A percentile compares a stretch with the other conserved stretches of the same genome.
phyloP scores from a whole-genome alignment of 495 filamentous ascomycete species.

The Podospora pseudopauciseta region DNA sequence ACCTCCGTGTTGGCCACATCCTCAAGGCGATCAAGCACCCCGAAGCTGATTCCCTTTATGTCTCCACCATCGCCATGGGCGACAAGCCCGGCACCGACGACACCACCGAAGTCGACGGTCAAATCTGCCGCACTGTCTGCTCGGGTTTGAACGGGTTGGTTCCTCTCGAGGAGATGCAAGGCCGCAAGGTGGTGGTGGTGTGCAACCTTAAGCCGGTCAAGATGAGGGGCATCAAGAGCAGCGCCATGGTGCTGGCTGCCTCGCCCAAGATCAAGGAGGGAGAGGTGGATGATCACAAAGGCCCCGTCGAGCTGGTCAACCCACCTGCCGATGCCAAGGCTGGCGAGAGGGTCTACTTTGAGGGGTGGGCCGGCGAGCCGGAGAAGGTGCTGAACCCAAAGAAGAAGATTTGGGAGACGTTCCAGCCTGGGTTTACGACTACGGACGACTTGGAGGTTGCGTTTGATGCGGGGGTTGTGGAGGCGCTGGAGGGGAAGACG shows the following conservation, averaged over 20 bases:
- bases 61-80: constrained; percentile 94
- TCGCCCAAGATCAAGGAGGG: constrained; percentile 76
- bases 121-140: constrained; percentile 89
- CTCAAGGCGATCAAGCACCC: constrained; percentile 92
- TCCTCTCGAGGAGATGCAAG: constrained; percentile 93
- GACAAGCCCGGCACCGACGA: constrained; percentile 83
- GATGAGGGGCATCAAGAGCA: constrained; percentile 95
- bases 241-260: constrained; percentile 93
- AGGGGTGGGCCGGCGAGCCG: constrained; percentile 90
- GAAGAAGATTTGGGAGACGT: constrained; percentile 97
- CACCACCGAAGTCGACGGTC: constrained; percentile 79
- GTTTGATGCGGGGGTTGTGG: constrained; percentile 45
- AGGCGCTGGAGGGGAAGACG: constrained; percentile 54
- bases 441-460: constrained; percentile 73
- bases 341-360: constrained; percentile 85
- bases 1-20: constrained; percentile 94
- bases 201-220: constrained; percentile 98
- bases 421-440: constrained; percentile 92
- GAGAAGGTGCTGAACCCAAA: constrained; percentile 93
- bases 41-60: constrained; percentile 91
- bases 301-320: constrained; percentile 86
- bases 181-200: constrained; percentile 87
- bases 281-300: constrained; percentile 76
- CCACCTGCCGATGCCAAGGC: constrained; percentile 76
- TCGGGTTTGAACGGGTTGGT: constrained; percentile 91